Conservation (phyloP, 169 alveolate species). For the Plasmodium sp. region DNA sequence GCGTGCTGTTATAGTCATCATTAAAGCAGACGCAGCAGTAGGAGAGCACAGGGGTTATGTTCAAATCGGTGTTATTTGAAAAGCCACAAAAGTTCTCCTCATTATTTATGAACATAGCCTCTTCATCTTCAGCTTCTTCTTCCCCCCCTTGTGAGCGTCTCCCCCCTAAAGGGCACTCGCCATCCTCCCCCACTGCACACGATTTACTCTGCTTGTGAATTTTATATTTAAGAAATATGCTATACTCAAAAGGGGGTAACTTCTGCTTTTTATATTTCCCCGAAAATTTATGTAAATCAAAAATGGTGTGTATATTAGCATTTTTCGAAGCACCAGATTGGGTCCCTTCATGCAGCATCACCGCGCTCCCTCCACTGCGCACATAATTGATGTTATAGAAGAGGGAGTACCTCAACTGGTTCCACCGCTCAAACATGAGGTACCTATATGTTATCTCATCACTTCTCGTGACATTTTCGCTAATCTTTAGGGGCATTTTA, state of each 20-base stretch:
- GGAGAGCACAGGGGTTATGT: slow-evolving; percentile 45
- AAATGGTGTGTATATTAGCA: slow-evolving; percentile 2
- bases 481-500: slow-evolving; percentile 15
- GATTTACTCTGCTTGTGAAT: neutral
- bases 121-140: neutral
- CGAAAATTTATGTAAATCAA: slow-evolving; percentile 51
- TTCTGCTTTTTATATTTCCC: slow-evolving; percentile 43
- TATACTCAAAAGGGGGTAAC: slow-evolving; percentile 49
- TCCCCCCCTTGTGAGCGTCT: neutral
- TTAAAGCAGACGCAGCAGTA: slow-evolving; percentile 59
- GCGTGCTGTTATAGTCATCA: slow-evolving; percentile 63
- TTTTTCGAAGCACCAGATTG: slow-evolving; percentile 2
- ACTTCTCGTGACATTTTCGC: slow-evolving; percentile 36
- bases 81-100: slow-evolving; percentile 66
- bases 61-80: slow-evolving; percentile 52
- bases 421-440: slow-evolving; percentile 72
- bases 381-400: slow-evolving; percentile 7
- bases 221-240: slow-evolving; percentile 39
- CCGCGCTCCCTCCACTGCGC: no score
- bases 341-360: neutral
- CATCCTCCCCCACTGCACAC: neutral
- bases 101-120: neutral
- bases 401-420: slow-evolving; percentile 41
- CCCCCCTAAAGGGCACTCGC: neutral
- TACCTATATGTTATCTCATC: slow-evolving; percentile 42